Evolutionary conservation across 441 rosid genomes (phyloP).

Genomic region (Arabidopsis hybrid): DNA sequence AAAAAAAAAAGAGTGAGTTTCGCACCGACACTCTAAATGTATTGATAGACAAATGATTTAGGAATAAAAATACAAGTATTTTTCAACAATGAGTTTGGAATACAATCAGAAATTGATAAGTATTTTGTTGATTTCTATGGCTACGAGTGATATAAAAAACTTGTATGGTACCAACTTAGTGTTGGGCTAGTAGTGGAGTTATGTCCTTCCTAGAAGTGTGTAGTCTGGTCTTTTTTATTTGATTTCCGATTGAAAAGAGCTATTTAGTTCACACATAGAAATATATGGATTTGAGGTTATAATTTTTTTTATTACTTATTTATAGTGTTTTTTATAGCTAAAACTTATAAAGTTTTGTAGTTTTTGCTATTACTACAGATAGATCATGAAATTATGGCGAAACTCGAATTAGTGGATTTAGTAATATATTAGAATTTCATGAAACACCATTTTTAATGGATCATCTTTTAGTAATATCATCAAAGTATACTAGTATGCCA

Average conservation of each 20-base stretch:
- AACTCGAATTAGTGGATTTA: not conserved
- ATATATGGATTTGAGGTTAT: not conserved
- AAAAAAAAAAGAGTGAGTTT: no score
- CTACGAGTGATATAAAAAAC: not conserved
- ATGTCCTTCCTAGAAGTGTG: not conserved
- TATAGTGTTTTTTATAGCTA: not conserved
- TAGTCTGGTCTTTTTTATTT: not conserved
- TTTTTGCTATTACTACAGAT: not conserved
- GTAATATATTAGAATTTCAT: not conserved
- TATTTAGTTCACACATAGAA: not conserved
- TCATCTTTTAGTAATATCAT: not conserved
- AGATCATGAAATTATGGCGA: not conserved
- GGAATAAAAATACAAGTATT: no score
- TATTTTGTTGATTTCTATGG: not conserved
- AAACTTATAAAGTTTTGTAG: not conserved
- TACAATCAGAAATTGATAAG: not conserved
- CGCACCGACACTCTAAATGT: conserved; percentile 26
- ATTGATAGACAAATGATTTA: conserved; percentile 1
- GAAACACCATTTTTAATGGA: not conserved
- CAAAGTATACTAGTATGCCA: not conserved
- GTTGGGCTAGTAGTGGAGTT: not conserved
- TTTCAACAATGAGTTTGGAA: not conserved
- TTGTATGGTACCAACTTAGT: not conserved
- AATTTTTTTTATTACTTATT: not conserved
- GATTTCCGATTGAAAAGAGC: not conserved